These are phyloP conservation scores for Aspergillus jensenii DNA, from an alignment of 2,329 filamentous ascomycete species.

Conservation along the genomic window DNA sequence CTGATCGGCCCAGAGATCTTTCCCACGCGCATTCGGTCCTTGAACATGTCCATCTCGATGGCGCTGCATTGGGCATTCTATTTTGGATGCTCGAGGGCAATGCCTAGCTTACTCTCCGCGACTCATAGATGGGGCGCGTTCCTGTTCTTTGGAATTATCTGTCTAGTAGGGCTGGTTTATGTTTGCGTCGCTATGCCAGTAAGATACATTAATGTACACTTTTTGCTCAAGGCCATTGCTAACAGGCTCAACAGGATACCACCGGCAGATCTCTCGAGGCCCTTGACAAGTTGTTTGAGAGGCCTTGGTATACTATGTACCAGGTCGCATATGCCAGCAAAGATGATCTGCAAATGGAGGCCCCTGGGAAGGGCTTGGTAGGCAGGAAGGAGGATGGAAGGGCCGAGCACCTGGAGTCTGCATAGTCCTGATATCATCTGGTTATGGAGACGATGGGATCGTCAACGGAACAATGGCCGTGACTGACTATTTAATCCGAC, in stretches of 20 bases:
- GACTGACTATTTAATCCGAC: slow-evolving; percentile 74
- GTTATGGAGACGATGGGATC: slow-evolving; percentile 64
- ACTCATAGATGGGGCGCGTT: slow-evolving; percentile 25
- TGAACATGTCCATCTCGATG: slow-evolving; percentile 43
- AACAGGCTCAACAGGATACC: slow-evolving; percentile 12
- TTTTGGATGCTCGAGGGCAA: slow-evolving; percentile 19
- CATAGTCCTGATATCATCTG: too few species aligned
- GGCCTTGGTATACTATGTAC: slow-evolving; percentile 21
- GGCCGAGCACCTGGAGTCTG: background rate
- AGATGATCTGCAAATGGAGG: background rate
- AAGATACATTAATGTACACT: background rate
- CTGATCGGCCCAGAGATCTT: slow-evolving; percentile 48
- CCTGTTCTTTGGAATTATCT: slow-evolving; percentile 21
- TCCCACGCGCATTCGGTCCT: slow-evolving; percentile 48
- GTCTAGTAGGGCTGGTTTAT: slow-evolving; percentile 20
- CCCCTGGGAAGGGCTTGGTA: background rate
- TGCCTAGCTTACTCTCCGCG: slow-evolving; percentile 23
- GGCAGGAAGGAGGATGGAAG: background rate
- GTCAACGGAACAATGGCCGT: slow-evolving; percentile 80
- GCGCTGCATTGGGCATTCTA: slow-evolving; percentile 23
- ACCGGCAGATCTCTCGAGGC: slow-evolving; percentile 21
- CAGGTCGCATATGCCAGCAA: slow-evolving; percentile 17
- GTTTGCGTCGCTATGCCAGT: slow-evolving; percentile 24
- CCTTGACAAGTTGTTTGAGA: slow-evolving; percentile 19
- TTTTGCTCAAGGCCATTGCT: background rate